Base-by-base conservation (phyloP, 768 basidiomycete species). In the Russula ochroleuca region DNA sequence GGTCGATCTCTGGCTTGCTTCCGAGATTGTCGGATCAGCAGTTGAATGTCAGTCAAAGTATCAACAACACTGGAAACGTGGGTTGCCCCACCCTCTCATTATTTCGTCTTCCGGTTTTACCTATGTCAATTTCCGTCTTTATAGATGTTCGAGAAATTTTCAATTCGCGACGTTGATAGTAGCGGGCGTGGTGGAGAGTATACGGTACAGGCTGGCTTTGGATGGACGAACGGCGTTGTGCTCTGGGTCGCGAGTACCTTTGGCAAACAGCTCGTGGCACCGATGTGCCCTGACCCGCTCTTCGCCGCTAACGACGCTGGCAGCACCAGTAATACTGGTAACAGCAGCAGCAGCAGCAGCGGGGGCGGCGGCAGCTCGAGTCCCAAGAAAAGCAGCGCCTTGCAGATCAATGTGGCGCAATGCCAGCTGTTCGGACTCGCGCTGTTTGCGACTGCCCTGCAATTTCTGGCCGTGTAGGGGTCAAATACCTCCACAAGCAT, bases 61-160 rank as follows among this genome's bases (percentile, higher is more conserved):
- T 81, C 41, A 80, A 76, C 70, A 89, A 89, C 73, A 87, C 81
- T 8, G 90, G 90, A 5, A 89, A 90, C 66, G 89, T 90, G 70
- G 62, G 87, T 78, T 21, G n/a, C 23, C 9, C 49, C 21, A 23
- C n/a, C 19, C 13, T 25, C 7, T 21, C 51, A 31, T 54, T 62
- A 11, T 47, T 50, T 31, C 25, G 19, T n/a, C 51, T 15, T 40
- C 21, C 6, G 23, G 59, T 19, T 43, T 54, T 7, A 37, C 47
- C 28, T 50, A 23, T 25, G 28, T n/a, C 53, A 17, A 35, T 57
- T n/a, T 0, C 21, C 11, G 6, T 28, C 19, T 28, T 48, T 49
- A 0, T 68, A 92, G 86, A 92, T 93, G 89, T 94, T 85, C 66
- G 92, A 93, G 73, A 92, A 94, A 74, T 94, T 94, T 76, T 92